Conservation (phyloP, 148 eudicot species). For the Pharnaceum exiguum region DNA sequence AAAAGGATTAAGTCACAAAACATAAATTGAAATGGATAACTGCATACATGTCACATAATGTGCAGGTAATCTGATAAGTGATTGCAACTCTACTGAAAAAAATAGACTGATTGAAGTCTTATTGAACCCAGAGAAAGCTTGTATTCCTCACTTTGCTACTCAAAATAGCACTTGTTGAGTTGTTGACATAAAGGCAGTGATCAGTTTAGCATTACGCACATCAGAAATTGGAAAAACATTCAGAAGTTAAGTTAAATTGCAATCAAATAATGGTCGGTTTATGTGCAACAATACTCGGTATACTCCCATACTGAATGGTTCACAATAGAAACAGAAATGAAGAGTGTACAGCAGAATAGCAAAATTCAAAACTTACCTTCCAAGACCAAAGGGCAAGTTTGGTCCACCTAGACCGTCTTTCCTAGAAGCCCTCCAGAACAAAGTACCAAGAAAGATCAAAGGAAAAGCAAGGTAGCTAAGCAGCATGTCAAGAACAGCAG, state of each 20-base stretch:
- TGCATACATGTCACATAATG: not conserved
- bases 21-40: not conserved
- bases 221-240: too few relatives aligned
- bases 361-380: conserved; percentile 41
- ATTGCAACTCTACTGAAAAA: too few relatives aligned
- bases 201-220: too few relatives aligned
- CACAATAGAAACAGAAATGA: not conserved
- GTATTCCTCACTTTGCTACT: too few relatives aligned
- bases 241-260: too few relatives aligned
- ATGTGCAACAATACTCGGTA: too few relatives aligned
- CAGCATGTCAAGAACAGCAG: conserved; percentile 48
- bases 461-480: conserved; percentile 75
- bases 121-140: too few relatives aligned
- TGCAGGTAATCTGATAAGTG: not conserved
- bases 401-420: conserved; percentile 53
- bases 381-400: conserved; percentile 77
- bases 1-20: not conserved
- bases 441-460: conserved; percentile 54
- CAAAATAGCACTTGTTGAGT: too few relatives aligned
- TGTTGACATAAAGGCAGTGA: too few relatives aligned
- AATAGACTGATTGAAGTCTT: too few relatives aligned
- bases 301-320: too few relatives aligned
- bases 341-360: not conserved
- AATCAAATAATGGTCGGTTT: too few relatives aligned
- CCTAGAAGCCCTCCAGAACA: conserved; percentile 42